These are phyloP conservation scores for Pisolithus marmoratus DNA, from an alignment of 768 basidiomycete genomes.

Conservation along the genomic window DNA sequence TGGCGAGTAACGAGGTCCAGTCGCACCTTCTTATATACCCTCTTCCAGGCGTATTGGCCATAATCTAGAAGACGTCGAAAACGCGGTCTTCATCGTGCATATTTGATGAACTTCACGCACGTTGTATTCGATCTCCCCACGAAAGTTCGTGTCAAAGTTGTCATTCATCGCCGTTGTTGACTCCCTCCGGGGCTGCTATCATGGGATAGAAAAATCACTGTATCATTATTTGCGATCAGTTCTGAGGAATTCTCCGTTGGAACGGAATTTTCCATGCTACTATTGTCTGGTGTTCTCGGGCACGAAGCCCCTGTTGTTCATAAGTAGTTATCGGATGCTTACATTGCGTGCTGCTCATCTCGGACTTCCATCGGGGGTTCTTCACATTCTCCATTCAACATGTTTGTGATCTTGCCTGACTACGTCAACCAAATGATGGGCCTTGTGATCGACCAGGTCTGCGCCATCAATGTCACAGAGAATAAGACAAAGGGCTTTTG, in stretches of 20 bases:
- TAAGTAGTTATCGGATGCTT: neutral
- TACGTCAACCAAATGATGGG: slow-evolving; percentile 23
- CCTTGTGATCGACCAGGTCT: slow-evolving; percentile 12
- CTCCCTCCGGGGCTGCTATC: slow-evolving; percentile 20
- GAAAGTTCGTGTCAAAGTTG: slow-evolving; percentile 1
- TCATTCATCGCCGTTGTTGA: slow-evolving; percentile 19
- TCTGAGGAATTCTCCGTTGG: slow-evolving; percentile 36
- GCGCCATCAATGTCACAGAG: slow-evolving; percentile 14
- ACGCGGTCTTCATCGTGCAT: too few relatives aligned
- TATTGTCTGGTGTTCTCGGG: slow-evolving; percentile 13
- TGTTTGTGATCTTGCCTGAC: slow-evolving; percentile 29
- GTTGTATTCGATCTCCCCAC: slow-evolving; percentile 26
- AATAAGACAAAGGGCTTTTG: slow-evolving; percentile 16
- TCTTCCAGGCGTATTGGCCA: too few relatives aligned
- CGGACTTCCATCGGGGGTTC: slow-evolving; percentile 16
- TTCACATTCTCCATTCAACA: slow-evolving; percentile 28
- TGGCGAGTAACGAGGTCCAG: neutral
- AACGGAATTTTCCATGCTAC: slow-evolving; percentile 29
- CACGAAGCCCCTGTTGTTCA: slow-evolving; percentile 11
- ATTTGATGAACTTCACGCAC: too few relatives aligned
- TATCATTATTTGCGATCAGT: slow-evolving; percentile 36
- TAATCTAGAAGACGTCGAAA: too few relatives aligned
- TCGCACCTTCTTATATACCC: too few relatives aligned
- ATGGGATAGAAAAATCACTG: slow-evolving; percentile 19
- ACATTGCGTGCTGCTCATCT: neutral